Percentiles rank a stretch among this genome's conserved stretches.
phyloP scores from a whole-genome alignment of 768 basidiomycete genomes.

The Leccinum sublutescens region DNA sequence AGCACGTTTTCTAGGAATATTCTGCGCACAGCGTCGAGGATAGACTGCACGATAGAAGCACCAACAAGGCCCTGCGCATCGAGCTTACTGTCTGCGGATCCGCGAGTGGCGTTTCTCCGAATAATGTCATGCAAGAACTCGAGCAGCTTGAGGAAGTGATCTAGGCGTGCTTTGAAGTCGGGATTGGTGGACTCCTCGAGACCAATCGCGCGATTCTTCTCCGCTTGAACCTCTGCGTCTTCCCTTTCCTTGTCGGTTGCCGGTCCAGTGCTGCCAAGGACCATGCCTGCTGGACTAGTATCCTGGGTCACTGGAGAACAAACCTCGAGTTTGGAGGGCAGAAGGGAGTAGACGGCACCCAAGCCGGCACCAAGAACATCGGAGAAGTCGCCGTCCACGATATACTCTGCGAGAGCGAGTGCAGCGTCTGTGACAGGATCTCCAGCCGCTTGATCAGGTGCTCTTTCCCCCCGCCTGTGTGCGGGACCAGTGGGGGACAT shows the following conservation, averaged over 20 bases:
- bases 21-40: slow-evolving; percentile 75
- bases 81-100: slow-evolving; percentile 33
- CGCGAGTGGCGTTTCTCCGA: slow-evolving; percentile 54
- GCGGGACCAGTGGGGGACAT: slow-evolving; percentile 73
- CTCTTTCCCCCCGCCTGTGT: slow-evolving; percentile 38
- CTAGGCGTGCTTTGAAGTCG: slow-evolving; percentile 77
- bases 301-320: slow-evolving; percentile 43
- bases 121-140: slow-evolving; percentile 92
- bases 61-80: slow-evolving; percentile 71
- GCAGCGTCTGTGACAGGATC: slow-evolving; percentile 86
- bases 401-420: slow-evolving; percentile 86
- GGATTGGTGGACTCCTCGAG: slow-evolving; percentile 73
- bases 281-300: slow-evolving; percentile 54
- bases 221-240: slow-evolving; percentile 48
- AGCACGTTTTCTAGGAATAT: slow-evolving; percentile 93
- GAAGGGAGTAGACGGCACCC: slow-evolving; percentile 87
- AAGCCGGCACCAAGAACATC: slow-evolving; percentile 93
- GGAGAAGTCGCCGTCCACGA: slow-evolving; percentile 97
- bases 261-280: slow-evolving; percentile 62
- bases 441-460: slow-evolving; percentile 14
- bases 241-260: slow-evolving; percentile 58
- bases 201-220: slow-evolving; percentile 57
- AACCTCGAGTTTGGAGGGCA: slow-evolving; percentile 85
- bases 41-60: slow-evolving; percentile 77
- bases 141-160: slow-evolving; percentile 86